Percentiles rank a stretch among this genome's conserved stretches.
Evolutionary conservation across 2,329 filamentous ascomycete genomes (phyloP).

Genomic region (Alternaria sp.): DNA sequence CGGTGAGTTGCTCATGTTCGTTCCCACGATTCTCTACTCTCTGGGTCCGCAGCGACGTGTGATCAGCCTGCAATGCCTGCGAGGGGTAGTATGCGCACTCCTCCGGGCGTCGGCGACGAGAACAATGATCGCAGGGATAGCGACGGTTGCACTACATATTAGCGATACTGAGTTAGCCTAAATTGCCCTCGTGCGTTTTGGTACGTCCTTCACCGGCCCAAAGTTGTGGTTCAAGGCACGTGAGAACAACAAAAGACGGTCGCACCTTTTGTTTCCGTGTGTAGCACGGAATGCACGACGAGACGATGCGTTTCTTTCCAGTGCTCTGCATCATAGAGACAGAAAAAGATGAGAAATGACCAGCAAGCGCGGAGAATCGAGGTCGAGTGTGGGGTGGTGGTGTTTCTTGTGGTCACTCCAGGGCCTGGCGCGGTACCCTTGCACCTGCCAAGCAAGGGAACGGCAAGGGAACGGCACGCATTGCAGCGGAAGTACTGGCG

Average conservation of each 20-base stretch:
- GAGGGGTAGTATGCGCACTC: neutral
- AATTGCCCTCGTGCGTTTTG: neutral
- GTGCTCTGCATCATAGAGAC: neutral
- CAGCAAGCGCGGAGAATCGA: neutral
- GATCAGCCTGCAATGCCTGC: neutral
- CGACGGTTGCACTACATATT: constrained; percentile 14
- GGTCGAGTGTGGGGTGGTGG: neutral
- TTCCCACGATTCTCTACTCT: neutral
- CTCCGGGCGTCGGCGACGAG: constrained; percentile 11
- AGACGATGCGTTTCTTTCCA: neutral
- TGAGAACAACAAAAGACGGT: neutral
- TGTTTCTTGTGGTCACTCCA: neutral
- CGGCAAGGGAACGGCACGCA: neutral
- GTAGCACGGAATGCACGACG: constrained; percentile 3
- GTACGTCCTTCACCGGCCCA: neutral
- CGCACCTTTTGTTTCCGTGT: constrained; percentile 7
- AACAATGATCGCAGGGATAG: constrained; percentile 19
- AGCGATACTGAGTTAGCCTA: neutral
- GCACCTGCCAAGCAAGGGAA: neutral
- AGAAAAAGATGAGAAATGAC: neutral
- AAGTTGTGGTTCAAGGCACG: neutral
- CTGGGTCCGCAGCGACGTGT: neutral
- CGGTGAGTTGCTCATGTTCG: neutral
- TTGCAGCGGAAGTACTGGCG: neutral
- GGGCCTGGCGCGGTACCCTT: neutral